These are phyloP conservation scores for Nicotiana tabacum DNA, from an alignment of 257 asterid species.

Conservation along the genomic window DNA sequence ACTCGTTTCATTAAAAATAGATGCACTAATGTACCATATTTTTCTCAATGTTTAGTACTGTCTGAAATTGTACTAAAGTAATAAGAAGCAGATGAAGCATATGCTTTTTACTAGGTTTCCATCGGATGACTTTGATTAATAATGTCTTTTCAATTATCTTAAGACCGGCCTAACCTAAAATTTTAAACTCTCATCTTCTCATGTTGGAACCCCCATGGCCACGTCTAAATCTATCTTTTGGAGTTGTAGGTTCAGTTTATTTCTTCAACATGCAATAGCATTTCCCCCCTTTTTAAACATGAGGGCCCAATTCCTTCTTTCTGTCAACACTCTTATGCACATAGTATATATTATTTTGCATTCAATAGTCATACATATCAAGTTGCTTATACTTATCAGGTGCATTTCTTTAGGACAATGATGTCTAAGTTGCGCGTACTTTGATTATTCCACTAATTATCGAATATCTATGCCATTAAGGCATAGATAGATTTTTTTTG, in stretches of 20 bases:
- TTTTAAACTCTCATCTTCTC: not conserved
- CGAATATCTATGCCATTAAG: no score
- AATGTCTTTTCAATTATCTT: no score
- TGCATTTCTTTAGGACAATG: not conserved
- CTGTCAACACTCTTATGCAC: not conserved
- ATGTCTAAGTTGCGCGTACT: not conserved
- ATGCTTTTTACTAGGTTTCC: no score
- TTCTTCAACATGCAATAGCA: constrained; percentile 11
- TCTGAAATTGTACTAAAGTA: no score
- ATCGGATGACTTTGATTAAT: not conserved
- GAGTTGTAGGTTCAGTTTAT: not conserved
- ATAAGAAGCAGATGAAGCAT: no score
- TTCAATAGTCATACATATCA: not conserved
- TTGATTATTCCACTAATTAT: not conserved
- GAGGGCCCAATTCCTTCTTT: not conserved
- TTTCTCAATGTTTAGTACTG: no score
- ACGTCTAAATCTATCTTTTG: not conserved
- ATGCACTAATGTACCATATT: no score
- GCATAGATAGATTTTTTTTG: no score
- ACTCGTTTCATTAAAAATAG: no score
- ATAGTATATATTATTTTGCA: not conserved
- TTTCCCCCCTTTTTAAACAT: not conserved
- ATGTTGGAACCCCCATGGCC: not conserved
- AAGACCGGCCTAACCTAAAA: not conserved
- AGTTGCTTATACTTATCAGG: not conserved